Evolutionary conservation across 208 protist genomes (phyloP).

Genomic region (Leishmania lainsoni): DNA sequence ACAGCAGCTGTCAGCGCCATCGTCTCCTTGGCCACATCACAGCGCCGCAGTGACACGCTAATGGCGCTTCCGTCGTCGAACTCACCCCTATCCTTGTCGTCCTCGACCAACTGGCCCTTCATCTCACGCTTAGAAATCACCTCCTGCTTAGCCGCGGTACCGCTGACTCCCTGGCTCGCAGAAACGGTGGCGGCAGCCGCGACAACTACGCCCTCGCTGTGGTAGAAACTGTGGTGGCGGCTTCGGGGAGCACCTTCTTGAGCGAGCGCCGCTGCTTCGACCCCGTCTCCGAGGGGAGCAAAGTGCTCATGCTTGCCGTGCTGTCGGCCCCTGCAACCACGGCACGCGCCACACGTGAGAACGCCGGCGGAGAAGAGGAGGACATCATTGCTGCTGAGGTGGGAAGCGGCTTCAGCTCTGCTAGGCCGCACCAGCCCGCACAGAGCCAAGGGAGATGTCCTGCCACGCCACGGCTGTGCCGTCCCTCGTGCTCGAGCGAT

Average conservation of each 20-base stretch:
- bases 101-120: neutral
- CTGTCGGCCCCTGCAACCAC: neutral
- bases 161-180: neutral
- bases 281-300: neutral
- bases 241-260: no score
- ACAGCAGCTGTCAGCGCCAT: constrained; percentile 8
- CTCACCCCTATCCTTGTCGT: neutral
- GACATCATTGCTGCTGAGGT: neutral
- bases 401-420: constrained; percentile 9
- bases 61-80: constrained; percentile 3
- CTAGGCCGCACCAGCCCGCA: constrained; percentile 24
- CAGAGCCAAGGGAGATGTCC: constrained; percentile 16
- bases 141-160: neutral
- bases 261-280: neutral
- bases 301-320: neutral
- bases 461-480: constrained; percentile 24
- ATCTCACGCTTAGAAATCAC: neutral
- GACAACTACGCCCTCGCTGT: no score
- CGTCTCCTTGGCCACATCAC: constrained; percentile 22
- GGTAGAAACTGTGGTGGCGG: neutral
- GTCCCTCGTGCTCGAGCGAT: no score
- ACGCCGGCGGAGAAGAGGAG: neutral
- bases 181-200: neutral
- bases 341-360: neutral
- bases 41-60: constrained; percentile 14